A percentile compares a stretch with the other conserved stretches of the same genome.
phyloP scores from a whole-genome alignment of 2,329 filamentous ascomycete genomes.

The Tolypocladium amazonense region DNA sequence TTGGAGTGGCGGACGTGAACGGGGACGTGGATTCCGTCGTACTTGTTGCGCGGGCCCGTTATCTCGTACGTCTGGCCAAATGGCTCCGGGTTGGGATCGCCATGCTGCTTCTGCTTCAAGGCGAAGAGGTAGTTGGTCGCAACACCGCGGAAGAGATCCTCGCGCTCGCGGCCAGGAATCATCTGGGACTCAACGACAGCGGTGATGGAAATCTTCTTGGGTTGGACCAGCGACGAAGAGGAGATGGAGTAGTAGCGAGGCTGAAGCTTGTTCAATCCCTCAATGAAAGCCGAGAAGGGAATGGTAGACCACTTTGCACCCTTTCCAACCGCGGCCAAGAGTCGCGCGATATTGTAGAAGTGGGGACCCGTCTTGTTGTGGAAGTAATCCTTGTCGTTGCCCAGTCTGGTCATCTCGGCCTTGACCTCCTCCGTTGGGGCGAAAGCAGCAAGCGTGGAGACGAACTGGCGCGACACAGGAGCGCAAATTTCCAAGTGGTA shows the following conservation, averaged over 20 bases:
- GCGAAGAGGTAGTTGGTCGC: constrained; percentile 95
- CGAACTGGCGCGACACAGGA: constrained; percentile 90
- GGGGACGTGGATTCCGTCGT: constrained; percentile 88
- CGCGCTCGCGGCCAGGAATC: constrained; percentile 66
- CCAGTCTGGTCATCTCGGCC: constrained; percentile 78
- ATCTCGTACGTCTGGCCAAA: constrained; percentile 82
- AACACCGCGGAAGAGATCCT: constrained; percentile 79
- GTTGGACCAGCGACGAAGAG: constrained; percentile 87
- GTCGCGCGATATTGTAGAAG: constrained; percentile 81
- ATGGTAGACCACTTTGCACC: constrained; percentile 71
- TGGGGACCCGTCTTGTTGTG: constrained; percentile 71
- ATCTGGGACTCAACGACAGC: constrained; percentile 81
- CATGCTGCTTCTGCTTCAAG: constrained; percentile 93
- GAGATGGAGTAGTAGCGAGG: constrained; percentile 99
- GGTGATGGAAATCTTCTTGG: constrained; percentile 90
- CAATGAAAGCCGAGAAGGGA: constrained; percentile 90
- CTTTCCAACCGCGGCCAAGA: constrained; percentile 62
- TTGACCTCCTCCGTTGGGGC: constrained; percentile 77
- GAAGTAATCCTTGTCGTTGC: constrained; percentile 93
- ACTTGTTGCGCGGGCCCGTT: constrained; percentile 87
- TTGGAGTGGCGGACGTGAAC: constrained; percentile 97
- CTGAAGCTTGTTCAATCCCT: constrained; percentile 89
- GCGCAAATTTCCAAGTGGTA: constrained; percentile 97
- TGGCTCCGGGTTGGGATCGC: constrained; percentile 68
- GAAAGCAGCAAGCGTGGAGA: constrained; percentile 79